Evolutionary conservation across 2,329 filamentous ascomycete species (phyloP), one percentile per base, ranked within the genome.

Genomic region (Septoria linicola): DNA sequence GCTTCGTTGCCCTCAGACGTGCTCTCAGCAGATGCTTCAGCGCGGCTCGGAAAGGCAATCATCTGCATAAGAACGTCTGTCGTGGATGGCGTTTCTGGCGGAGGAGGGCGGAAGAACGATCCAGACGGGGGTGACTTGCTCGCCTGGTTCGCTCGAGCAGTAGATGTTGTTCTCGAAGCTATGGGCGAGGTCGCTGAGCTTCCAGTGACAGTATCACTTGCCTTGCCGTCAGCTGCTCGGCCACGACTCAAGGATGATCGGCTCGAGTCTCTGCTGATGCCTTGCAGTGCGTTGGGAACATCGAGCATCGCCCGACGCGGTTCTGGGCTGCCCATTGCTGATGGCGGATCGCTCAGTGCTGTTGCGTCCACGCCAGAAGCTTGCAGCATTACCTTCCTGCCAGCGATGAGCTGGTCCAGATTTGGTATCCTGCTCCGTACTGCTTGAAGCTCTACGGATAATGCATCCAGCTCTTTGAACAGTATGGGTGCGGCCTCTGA

Each of bases 311-410:
- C 40, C 23, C 47, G 45, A 4, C 49, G 47, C 11, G 23, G 34
- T 1, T 41, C 53, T 16, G 59, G 58, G 46, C 55, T 61, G 30
- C 44, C 57, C 35, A 57, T 51, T 8, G 59, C 37, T 4, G 60
- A 62, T 2, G 63, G 51, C 23, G 59, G 50, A 16, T 59, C 61
- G 35, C 56, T 59, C 27, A n/a, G 50, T 16, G n/a, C 44, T 68
- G 35, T 37, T 6, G 32, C 27, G n/a, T 69, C 70, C 39, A 77
- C 64, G 17, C 73, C 72, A 21, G 75, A 68, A 25, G 76, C 72
- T 41, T 70, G 71, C 44, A 80, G 75, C 31, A 76, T 75, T 42
- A 73, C 70, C 55, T 78, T 77, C 21, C 77, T 71, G 41, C 72
- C 75, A 2, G 70, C 66, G 16, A 80, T 67, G 39, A 77, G 70